Percentiles rank a stretch among this genome's conserved stretches.
These are phyloP conservation scores for Rhizopus microsporus DNA, from an alignment of 371 early-diverging fungal genomes.

Conservation along the genomic window DNA sequence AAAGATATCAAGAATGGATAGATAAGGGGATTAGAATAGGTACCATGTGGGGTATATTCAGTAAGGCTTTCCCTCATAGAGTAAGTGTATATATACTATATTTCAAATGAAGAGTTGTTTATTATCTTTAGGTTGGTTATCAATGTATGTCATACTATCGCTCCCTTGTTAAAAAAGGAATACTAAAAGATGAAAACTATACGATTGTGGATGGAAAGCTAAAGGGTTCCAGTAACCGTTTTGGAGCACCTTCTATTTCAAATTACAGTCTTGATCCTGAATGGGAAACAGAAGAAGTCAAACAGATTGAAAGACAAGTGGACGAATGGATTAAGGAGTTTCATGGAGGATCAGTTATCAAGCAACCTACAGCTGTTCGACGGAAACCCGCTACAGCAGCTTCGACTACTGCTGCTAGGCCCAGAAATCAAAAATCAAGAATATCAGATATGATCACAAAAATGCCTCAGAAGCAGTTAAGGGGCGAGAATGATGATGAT, in stretches of 20 bases:
- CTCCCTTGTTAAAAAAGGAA: constrained; percentile 49
- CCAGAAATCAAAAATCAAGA: constrained; percentile 17
- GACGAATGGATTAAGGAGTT: constrained; percentile 58
- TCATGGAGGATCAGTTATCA: constrained; percentile 23
- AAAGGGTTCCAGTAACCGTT: constrained; percentile 40
- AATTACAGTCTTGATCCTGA: constrained; percentile 32
- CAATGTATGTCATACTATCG: constrained; percentile 68
- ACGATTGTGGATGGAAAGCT: constrained; percentile 55
- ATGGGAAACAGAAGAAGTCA: constrained; percentile 59
- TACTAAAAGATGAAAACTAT: constrained; percentile 53
- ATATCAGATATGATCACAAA: constrained; percentile 33
- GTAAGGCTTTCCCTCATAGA: constrained; percentile 56
- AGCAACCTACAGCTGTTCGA: background rate
- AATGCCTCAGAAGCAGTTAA: constrained; percentile 16
- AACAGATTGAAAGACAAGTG: constrained; percentile 51
- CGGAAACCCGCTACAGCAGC: constrained; percentile 14
- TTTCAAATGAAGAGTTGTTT: background rate
- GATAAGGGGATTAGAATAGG: constrained; percentile 53
- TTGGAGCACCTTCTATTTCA: constrained; percentile 15
- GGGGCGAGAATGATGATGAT: constrained; percentile 8
- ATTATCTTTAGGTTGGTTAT: constrained; percentile 51
- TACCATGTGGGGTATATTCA: constrained; percentile 63
- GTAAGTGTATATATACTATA: constrained; percentile 15
- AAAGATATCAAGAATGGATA: constrained; percentile 57
- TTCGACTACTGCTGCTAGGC: constrained; percentile 14